Evolutionary conservation across 1,284 basidiomycete genomes (phyloP).

Genomic region (Boletus sp.): DNA sequence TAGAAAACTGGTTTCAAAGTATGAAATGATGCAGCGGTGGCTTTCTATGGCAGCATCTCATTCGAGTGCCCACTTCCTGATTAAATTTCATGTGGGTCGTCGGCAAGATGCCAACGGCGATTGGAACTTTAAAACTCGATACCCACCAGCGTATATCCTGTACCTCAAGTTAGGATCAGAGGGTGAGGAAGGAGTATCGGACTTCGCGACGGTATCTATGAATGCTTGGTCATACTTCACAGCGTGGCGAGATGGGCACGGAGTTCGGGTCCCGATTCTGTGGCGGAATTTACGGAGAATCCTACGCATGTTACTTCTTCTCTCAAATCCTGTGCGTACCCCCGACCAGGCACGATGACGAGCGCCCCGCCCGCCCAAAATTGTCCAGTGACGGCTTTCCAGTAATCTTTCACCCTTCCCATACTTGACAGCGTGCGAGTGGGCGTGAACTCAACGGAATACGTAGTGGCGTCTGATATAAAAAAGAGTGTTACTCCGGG

Average conservation of each 20-base stretch:
- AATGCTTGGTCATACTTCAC: not conserved
- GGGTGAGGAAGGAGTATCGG: not conserved
- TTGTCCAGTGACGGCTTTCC: not conserved
- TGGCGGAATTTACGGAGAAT: not conserved
- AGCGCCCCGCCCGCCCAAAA: not conserved
- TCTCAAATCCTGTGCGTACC: not conserved
- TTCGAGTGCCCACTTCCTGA: not conserved
- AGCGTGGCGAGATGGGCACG: not conserved
- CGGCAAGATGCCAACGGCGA: slow-evolving; percentile 9
- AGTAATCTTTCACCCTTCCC: not conserved
- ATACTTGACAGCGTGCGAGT: not conserved
- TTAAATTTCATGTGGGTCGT: slow-evolving; percentile 9
- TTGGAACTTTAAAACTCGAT: not conserved
- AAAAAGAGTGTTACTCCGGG: not conserved
- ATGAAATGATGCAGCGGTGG: not conserved
- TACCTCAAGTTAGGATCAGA: not conserved
- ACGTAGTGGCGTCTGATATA: not conserved
- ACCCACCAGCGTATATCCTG: too few relatives aligned
- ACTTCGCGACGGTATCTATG: not conserved
- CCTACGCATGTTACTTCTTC: not conserved
- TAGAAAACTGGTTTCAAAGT: not conserved
- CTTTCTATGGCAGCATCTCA: not conserved
- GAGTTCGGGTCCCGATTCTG: not conserved
- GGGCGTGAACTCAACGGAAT: not conserved
- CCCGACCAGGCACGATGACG: not conserved